Evolutionary conservation across 108 stramenopile genomes (phyloP).

Genomic region (Fragilariopsis cylindrus): DNA sequence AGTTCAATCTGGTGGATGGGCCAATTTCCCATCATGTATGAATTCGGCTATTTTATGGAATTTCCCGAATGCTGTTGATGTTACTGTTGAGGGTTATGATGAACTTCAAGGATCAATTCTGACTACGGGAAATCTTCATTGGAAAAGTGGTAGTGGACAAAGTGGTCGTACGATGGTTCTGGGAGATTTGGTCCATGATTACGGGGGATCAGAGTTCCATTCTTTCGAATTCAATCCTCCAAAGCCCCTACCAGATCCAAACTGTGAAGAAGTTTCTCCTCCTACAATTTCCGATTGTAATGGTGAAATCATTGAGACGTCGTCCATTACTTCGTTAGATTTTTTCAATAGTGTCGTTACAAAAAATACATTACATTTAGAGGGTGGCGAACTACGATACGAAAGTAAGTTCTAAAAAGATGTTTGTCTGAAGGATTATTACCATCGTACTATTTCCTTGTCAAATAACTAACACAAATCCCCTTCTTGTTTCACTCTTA

Average conservation of each 20-base stretch:
- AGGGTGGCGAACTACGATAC: not conserved
- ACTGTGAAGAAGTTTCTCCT: not conserved
- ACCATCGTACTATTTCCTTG: not conserved
- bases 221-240: conserved; percentile 23
- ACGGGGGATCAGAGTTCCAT: conserved; percentile 33
- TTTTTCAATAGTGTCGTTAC: not conserved
- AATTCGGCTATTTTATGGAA: conserved; percentile 29
- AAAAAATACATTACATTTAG: not conserved
- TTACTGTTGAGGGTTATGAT: conserved; percentile 4
- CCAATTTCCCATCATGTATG: conserved; percentile 14
- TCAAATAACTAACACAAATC: not conserved
- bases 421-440: not conserved
- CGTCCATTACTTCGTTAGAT: not conserved
- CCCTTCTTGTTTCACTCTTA: not conserved
- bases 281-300: not conserved
- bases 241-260: conserved; percentile 22
- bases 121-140: conserved; percentile 15
- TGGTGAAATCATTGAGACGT: no score
- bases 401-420: not conserved
- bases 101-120: conserved; percentile 26
- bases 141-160: conserved; percentile 19
- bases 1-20: no score
- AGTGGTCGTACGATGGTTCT: conserved; percentile 21
- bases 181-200: conserved; percentile 16
- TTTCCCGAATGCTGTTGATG: conserved; percentile 26